phyloP scores from a whole-genome alignment of 2,329 filamentous ascomycete genomes.

The Fusarium citri region DNA sequence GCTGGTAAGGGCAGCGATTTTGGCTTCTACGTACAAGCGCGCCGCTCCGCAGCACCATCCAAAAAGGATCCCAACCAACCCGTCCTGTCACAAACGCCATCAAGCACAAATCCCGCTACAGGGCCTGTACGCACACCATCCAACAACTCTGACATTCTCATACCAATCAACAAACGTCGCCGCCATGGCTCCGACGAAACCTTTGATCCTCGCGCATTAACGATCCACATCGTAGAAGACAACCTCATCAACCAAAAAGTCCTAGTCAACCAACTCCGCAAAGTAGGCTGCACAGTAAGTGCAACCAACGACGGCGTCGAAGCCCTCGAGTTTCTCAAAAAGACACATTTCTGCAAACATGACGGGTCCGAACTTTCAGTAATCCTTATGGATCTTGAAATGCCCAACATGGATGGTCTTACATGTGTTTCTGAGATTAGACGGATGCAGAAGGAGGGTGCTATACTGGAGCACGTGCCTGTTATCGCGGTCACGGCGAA shows the following conservation, averaged over 20 bases:
- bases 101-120: not conserved
- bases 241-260: slow-evolving; percentile 77
- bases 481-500: slow-evolving; percentile 62
- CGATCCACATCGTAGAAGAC: slow-evolving; percentile 74
- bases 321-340: slow-evolving; percentile 56
- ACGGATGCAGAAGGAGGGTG: slow-evolving; percentile 51
- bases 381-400: slow-evolving; percentile 61
- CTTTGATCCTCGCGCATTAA: slow-evolving; percentile 51
- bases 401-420: slow-evolving; percentile 62
- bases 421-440: slow-evolving; percentile 56
- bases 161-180: not conserved
- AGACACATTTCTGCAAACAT: slow-evolving; percentile 47
- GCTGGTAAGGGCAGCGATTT: slow-evolving; percentile 70
- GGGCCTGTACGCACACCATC: not conserved
- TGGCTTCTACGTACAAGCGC: slow-evolving; percentile 70
- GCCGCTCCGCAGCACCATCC: slow-evolving; percentile 52
- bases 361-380: slow-evolving; percentile 51
- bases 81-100: not conserved
- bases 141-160: not conserved
- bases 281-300: slow-evolving; percentile 68
- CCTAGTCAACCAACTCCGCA: slow-evolving; percentile 71
- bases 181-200: not conserved
- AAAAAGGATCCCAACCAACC: slow-evolving; percentile 22
- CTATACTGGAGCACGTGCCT: slow-evolving; percentile 51
- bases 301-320: slow-evolving; percentile 73